Evolutionary conservation across 1,284 basidiomycete genomes (phyloP).

Genomic region (Apiotrichum gracile): DNA sequence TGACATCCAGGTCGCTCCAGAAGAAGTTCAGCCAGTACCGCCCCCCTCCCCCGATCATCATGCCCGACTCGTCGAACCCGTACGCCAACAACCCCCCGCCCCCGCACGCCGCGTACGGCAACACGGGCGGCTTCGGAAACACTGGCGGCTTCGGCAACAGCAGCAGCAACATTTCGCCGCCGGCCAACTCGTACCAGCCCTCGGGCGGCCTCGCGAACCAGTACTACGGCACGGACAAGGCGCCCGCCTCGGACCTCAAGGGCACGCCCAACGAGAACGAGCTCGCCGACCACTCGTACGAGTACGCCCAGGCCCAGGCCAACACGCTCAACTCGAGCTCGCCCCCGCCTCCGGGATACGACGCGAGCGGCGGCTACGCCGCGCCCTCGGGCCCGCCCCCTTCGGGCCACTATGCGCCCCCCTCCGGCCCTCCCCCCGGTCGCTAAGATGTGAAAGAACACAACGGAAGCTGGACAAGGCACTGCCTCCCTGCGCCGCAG

Average conservation of each 20-base stretch:
- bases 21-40: conserved; percentile 27
- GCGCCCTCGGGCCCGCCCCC: conserved; percentile 34
- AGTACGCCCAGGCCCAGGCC: conserved; percentile 43
- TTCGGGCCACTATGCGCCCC: neutral
- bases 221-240: conserved; percentile 21
- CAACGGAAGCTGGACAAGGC: too few relatives aligned
- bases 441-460: neutral
- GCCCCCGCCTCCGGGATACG: conserved; percentile 3
- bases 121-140: conserved; percentile 13
- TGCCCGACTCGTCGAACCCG: neutral
- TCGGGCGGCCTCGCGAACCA: conserved; percentile 24
- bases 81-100: conserved; percentile 36
- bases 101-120: conserved; percentile 5
- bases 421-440: conserved; percentile 9
- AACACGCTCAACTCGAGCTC: neutral
- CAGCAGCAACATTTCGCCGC: conserved; percentile 1
- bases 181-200: conserved; percentile 37
- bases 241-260: neutral
- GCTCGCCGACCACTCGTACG: conserved; percentile 23
- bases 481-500: too few relatives aligned
- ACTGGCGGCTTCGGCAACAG: neutral
- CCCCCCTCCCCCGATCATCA: conserved; percentile 16
- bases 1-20: conserved; percentile 18
- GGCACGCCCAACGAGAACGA: neutral
- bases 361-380: conserved; percentile 14